Evolutionary conservation across 306 rosid species (phyloP), one percentile per base, ranked within the genome.

Genomic region (Urtica urens): DNA sequence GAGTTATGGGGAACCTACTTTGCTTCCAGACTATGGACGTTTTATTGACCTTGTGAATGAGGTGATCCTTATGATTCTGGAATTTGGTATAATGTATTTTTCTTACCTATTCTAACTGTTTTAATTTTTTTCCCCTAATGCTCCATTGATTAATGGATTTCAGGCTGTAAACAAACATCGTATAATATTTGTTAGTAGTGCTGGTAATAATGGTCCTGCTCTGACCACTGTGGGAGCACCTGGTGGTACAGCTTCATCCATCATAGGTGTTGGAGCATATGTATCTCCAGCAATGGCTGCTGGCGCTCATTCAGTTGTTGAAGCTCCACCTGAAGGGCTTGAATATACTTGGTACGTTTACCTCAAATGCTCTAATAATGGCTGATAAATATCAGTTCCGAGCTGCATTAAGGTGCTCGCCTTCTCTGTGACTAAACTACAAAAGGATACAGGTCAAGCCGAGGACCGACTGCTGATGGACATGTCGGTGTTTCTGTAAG

Each of bases 231-330:
- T 90, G 54, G 95, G 95, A 60, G 99, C 99, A 62, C 99, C 99
- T 60, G 99, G 99, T 49, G 99, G 99, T 58, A 85, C 99, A 43
- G 57, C 94, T 59, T 81, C 99, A 59, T 74, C 94, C 53, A 85
- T 90, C 55, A 85, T 90, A 27, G 95, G 99, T 44, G 79, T 90
- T 64, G 95, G 99, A 45, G 99, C 99, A 13, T 90, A 81, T 60
- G 94, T 90, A 62, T 90, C 99, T 56, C 99, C 95, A 26, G 81
- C 81, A 39, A 90, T 90, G 99, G 99, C 99, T 66, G 93, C 92
- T 55, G 95, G 94, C 69, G 92, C 95, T 40, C 99, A 90, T 77
- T 74, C 87, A 73, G 82, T 81, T 18, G 94, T 90, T 64, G 94
- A 85, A 67, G 69, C 99, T 59, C 95, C 94, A 10, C 46, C 81